Base-by-base conservation (phyloP, 306 rosid species). In the Arachis stenosperma region DNA sequence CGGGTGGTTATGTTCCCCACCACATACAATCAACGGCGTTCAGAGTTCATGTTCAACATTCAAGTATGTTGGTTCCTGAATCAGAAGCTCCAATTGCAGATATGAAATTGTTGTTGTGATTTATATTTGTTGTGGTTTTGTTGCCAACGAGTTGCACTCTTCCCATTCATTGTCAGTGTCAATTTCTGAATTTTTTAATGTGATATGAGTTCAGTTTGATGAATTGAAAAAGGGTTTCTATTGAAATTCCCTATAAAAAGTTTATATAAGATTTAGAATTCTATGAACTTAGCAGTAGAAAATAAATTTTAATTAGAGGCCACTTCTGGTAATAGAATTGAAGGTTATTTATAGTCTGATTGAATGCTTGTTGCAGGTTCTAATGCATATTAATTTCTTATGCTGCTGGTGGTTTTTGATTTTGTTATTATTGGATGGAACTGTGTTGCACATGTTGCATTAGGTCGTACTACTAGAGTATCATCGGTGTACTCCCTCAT, bases 111-210 rank as follows among this genome's bases (percentile, higher is more conserved):
- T 22, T 22, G 27, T 22, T 22, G 27, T 22, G 27, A 22, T 22
- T 22, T 22, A 1, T 1, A 22, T 22, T 22, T 22, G 27, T 22
- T 22, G 1, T 22, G 27, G 27, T 22, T 22, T 22, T 22, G 27
- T 22, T 22, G 27, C 27, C 27, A 1, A 22, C 27, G 27, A 22
- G 27, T 22, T 22, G 1, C 27, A 1, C 27, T 22, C 27, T 22
- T 22, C 27, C 27, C 27, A 22, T 22, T 22, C 27, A 22, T 22
- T 22, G 27, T 1, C 1, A 1, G 39, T 7, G 7, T 17, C 62
- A 62, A 65, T 78, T 69, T 29, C 39, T 60, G 50, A 36, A 29
- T 72, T 40, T 69, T 68, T 33, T 47, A 53, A 12, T 69, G 8
- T 58, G 50, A 17, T 67, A 40, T 29, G 36, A 27, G 44, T 51